Evolutionary conservation across 805 yeast genomes (phyloP), one percentile per base, ranked within the genome.

Genomic region (Zygosaccharomyces bisporus): DNA sequence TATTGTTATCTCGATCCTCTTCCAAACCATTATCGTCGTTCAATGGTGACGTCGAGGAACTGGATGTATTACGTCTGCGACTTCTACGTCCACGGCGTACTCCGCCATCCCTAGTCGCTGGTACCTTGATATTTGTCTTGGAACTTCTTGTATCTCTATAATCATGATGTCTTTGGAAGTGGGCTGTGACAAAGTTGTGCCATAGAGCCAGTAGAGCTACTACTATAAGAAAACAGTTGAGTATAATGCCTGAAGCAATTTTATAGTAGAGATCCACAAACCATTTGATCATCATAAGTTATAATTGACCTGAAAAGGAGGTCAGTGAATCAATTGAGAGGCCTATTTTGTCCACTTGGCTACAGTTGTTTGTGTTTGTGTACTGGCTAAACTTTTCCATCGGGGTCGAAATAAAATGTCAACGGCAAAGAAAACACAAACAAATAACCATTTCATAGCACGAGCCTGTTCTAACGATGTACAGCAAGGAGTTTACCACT

Each of bases 71-170:
- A 20, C 53, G 38, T 7, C 50, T 44, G 38, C 44, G 44, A 10
- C 52, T 40, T 17, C 43, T 49, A 13, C 10, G 8, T 27, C 31
- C 31, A 14, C 31, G 16, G 16, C 3, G 33, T 10, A 10, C 4
- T 4, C 35, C 43, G 29, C 34, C 42, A 7, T 23, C 34, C 5
- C 27, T 30, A 19, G 45, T 33, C 13, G 51, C 21, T 4, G 40
- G 21, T n/a, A 41, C 45, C 29, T 39, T 50, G 1, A 51, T 47
- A 12, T 46, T 46, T 1, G 64, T 54, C 18, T 52, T 54, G 1
- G 67, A 55, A 17, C 57, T 44, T 34, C 65, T 52, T 2, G 58
- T 50, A 40, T 61, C 66, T 49, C 67, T 55, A 35, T 59, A 59
- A 42, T 57, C 64, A 4, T 48, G 51, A 17, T 43, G 50, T 37